A percentile compares a stretch with the other conserved stretches of the same genome.
Evolutionary conservation across 352 stramenopile species (phyloP).

Genomic region (Globisporangium lucens): DNA sequence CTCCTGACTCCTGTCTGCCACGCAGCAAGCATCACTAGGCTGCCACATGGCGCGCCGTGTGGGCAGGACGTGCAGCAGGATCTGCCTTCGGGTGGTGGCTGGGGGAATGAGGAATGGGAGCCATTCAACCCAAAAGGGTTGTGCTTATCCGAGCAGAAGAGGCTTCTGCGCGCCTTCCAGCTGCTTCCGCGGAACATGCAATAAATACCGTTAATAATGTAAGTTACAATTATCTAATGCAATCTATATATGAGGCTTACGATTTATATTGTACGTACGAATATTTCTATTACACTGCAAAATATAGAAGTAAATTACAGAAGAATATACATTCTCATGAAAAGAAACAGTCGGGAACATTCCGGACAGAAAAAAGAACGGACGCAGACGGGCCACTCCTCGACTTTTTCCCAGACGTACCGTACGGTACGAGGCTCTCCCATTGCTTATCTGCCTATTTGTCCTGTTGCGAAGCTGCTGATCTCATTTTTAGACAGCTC

Average conservation of each 20-base stretch:
- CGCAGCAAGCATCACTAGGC: background rate
- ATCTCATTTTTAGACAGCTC: slow-evolving; percentile 7
- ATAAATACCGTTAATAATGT: background rate
- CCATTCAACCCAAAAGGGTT: background rate
- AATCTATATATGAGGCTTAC: background rate
- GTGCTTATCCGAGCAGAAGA: background rate
- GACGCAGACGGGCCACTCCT: slow-evolving; percentile 1
- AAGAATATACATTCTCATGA: background rate
- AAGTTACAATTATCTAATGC: background rate
- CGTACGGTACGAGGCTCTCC: slow-evolving; percentile 1
- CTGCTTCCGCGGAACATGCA: slow-evolving; percentile 4
- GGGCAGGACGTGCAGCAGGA: background rate
- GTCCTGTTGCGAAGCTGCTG: background rate
- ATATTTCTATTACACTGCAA: background rate
- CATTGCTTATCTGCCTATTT: background rate
- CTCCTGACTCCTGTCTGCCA: background rate
- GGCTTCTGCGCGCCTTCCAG: slow-evolving; percentile 6
- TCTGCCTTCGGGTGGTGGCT: background rate
- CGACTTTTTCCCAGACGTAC: background rate
- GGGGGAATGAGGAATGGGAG: background rate
- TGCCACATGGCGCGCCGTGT: background rate
- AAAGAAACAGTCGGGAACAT: background rate
- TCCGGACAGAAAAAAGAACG: slow-evolving; percentile 3
- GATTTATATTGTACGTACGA: background rate
- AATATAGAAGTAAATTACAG: background rate